Evolutionary conservation across 2,329 filamentous ascomycete species (phyloP), one percentile per base, ranked within the genome.

Genomic region (Didymella pomorum): DNA sequence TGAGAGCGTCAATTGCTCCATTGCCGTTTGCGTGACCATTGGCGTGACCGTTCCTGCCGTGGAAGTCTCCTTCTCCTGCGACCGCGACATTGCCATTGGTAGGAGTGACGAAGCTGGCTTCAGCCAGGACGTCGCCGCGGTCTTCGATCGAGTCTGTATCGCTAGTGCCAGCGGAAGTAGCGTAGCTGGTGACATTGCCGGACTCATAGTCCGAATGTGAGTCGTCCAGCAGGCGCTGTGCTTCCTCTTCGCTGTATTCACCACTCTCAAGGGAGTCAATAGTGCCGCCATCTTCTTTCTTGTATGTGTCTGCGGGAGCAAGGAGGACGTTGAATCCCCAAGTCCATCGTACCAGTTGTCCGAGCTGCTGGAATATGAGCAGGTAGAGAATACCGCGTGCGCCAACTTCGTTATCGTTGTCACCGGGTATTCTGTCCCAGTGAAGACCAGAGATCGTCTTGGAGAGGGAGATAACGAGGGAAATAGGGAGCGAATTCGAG

Each of bases 321-420:
- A 99, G 82, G 18, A 99, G 83, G 35, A 98, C 89, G 70, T 97
- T 93, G 77, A 97, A 98, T 11, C 95, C 95, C 95, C 95, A 99
- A 63, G 92, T 97, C 95, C 95, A 99, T 58, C 95, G 87, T 20
- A 99, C 89, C 25, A 98, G 82, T 78, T 99, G 95, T 21, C 95
- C 95, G 3, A 99, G 86, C 76, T 99, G 95, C 79, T 99, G 95
- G 80, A 99, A 99, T 66, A 99, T 96, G 61, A 99, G 84, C 11
- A 99, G 84, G 73, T 99, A 99, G 0, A 99, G 81, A 61, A 99
- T 98, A 59, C 95, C 95, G 61, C 95, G 88, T 2, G 95, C 94
- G 23, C 87, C 93, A 20, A 99, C 95, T 76, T 98, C 92, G 58
- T 96, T 91, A 71, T 98, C 94, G 71, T 96, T 98, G 69, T 99